These are phyloP conservation scores for Mucor piriformis DNA, from an alignment of 371 early-diverging fungal species.

Conservation along the genomic window DNA sequence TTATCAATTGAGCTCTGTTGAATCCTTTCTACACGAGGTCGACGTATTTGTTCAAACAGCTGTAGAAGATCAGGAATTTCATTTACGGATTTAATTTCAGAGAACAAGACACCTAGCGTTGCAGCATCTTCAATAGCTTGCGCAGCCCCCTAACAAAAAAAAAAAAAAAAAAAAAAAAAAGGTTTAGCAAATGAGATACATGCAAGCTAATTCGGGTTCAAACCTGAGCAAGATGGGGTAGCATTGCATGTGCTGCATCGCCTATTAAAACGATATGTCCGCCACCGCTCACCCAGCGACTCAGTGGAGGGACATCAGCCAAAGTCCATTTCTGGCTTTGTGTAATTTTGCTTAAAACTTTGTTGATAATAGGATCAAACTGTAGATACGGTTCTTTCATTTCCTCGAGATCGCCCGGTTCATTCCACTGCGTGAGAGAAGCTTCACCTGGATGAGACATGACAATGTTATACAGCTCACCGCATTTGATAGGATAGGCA, in stretches of 20 bases:
- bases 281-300: slow-evolving; percentile 31
- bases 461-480: slow-evolving; percentile 33
- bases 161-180: neutral
- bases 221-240: slow-evolving; percentile 33
- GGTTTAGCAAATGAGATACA: neutral
- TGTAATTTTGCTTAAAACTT: slow-evolving; percentile 23
- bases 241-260: slow-evolving; percentile 39
- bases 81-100: slow-evolving; percentile 22
- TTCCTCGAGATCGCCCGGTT: slow-evolving; percentile 29
- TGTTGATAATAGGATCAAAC: slow-evolving; percentile 30
- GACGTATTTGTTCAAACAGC: slow-evolving; percentile 29
- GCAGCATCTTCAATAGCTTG: slow-evolving; percentile 36
- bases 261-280: slow-evolving; percentile 27
- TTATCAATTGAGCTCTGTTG: slow-evolving; percentile 34
- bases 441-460: slow-evolving; percentile 33
- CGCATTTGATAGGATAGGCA: slow-evolving; percentile 34
- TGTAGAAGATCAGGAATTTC: slow-evolving; percentile 22
- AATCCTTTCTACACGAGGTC: slow-evolving; percentile 30
- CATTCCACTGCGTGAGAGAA: slow-evolving; percentile 30
- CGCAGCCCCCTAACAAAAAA: slow-evolving; percentile 22
- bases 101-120: slow-evolving; percentile 29
- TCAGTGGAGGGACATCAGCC: slow-evolving; percentile 31
- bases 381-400: slow-evolving; percentile 29
- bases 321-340: slow-evolving; percentile 33
- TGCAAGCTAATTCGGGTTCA: no score